Base-by-base conservation (phyloP, 495 filamentous ascomycete species). In the Xylaria telfairii region DNA sequence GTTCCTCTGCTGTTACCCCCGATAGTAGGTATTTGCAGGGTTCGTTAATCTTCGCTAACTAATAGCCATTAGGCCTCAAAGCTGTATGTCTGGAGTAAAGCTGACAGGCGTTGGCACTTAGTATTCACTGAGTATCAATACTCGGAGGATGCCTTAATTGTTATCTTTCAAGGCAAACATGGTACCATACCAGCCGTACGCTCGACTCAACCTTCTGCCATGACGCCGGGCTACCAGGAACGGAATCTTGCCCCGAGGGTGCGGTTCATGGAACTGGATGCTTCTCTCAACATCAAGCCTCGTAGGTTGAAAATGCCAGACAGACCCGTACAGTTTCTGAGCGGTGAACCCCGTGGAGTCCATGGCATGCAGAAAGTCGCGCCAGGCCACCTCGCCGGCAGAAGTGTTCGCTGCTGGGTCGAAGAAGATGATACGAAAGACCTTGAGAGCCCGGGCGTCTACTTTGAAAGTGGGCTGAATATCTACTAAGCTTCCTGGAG, bases 241-340 rank as follows among this genome's bases (percentile, higher is more conserved):
- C 2, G 80, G 78, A n/a, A 89, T 81, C 77, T 88, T 89, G 3
- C 76, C 75, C 13, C 65, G 73, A 12, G 82, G 83, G 77, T 87
- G 83, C 28, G 87, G 86, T 71, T 89, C 85, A 69, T 87, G 85
- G 53, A 87, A 86, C 56, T 84, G 86, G 49, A 88, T 86, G n/a
- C 80, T 83, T 0, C 83, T 67, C 62, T 80, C 71, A 9, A 81
- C 76, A 70, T 86, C 82, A 10, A 80, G 69, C 13, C 47, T 76
- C 17, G 68, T 71, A 9, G 84, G 81, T 28, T 67, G 71, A 70
- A 88, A 88, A 26, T 85, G 81, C 87, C 87, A 89, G 5, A 85
- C 81, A 7, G 81, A 85, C 2, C 87, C 87, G 64, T 87, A 84
- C 1, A 88, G 78, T 70, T 88, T 88, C 77, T 84, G 67, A 0